These are phyloP conservation scores for Paraphoma chrysanthemicola DNA, from an alignment of 2,329 filamentous ascomycete species.

Conservation along the genomic window DNA sequence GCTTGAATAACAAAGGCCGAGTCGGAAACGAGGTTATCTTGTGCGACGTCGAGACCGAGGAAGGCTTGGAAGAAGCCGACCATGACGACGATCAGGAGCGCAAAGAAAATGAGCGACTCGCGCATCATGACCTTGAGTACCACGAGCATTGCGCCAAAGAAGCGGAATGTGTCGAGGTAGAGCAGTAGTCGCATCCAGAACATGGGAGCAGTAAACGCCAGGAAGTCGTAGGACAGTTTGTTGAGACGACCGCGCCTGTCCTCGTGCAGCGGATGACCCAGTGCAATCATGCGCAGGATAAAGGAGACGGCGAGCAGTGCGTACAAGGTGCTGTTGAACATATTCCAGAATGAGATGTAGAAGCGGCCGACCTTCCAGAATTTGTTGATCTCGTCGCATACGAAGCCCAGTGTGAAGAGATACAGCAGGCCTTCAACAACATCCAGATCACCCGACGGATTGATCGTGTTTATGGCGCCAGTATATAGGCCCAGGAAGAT, in stretches of 20 bases:
- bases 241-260: conserved; percentile 70
- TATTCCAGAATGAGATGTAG: conserved; percentile 96
- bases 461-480: conserved; percentile 91
- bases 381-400: conserved; percentile 86
- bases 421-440: conserved; percentile 84
- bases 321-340: conserved; percentile 89
- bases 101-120: conserved; percentile 91
- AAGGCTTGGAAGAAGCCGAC: conserved; percentile 92
- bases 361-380: conserved; percentile 92
- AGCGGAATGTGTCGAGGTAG: conserved; percentile 90
- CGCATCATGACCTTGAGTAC: conserved; percentile 78
- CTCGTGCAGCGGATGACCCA: conserved; percentile 64
- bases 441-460: conserved; percentile 82
- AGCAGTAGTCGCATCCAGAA: conserved; percentile 94
- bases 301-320: conserved; percentile 79
- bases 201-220: conserved; percentile 93
- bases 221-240: conserved; percentile 86
- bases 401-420: conserved; percentile 87
- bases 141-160: conserved; percentile 98
- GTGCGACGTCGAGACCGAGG: conserved; percentile 84
- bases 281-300: conserved; percentile 77
- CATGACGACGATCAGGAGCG: conserved; percentile 82
- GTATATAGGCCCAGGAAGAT: conserved; percentile 88
- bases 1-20: conserved; percentile 76
- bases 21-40: conserved; percentile 69